Evolutionary conservation across 2,329 filamentous ascomycete species (phyloP).

Genomic region (Cladosporium sp.): DNA sequence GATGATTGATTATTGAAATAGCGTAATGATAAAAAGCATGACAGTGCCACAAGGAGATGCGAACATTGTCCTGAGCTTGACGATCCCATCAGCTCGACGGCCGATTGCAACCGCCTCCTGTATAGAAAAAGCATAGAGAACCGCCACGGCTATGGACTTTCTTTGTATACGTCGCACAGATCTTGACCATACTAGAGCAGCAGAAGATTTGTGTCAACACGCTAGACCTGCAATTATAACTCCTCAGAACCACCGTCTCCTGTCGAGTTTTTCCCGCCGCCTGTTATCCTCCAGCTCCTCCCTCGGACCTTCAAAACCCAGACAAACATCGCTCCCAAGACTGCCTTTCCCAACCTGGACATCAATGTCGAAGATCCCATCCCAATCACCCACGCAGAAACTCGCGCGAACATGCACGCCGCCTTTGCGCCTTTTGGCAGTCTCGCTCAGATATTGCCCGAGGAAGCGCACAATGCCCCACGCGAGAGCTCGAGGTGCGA

Average conservation of each 20-base stretch:
- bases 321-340: conserved; percentile 38
- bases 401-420: conserved; percentile 48
- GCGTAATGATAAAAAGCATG: conserved; percentile 3
- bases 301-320: conserved; percentile 45
- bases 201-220: not conserved
- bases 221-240: not conserved
- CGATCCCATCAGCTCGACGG: too few relatives aligned
- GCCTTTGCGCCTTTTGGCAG: conserved; percentile 41
- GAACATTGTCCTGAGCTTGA: too few relatives aligned
- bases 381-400: conserved; percentile 44
- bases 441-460: conserved; percentile 42
- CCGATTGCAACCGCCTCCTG: too few relatives aligned
- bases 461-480: conserved; percentile 43
- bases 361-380: conserved; percentile 50
- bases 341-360: conserved; percentile 40
- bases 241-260: conserved; percentile 47
- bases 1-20: not conserved
- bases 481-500: conserved; percentile 43
- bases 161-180: too few relatives aligned
- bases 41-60: not conserved
- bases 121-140: too few relatives aligned
- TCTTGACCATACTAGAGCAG: not conserved
- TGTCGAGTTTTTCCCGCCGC: conserved; percentile 45
- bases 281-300: conserved; percentile 46
- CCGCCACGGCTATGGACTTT: too few relatives aligned